A percentile compares a stretch with the other conserved stretches of the same genome.
Evolutionary conservation across 2,329 filamentous ascomycete genomes (phyloP).

Genomic region (Monosporascus cannonballus): DNA sequence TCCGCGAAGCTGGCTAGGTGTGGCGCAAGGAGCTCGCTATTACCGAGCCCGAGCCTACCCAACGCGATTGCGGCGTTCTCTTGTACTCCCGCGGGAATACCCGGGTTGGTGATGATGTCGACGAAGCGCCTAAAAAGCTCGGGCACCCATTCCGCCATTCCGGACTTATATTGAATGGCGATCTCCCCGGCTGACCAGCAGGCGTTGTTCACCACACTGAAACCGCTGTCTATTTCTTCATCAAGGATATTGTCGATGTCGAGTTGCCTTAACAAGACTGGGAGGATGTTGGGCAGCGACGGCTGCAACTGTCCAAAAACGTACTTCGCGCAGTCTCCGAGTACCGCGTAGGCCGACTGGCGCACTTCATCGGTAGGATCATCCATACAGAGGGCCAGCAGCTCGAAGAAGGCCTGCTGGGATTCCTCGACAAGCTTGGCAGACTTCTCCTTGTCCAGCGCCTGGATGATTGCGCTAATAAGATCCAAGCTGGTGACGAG

Average conservation of each 20-base stretch:
- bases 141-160: constrained; percentile 71
- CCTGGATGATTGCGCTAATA: constrained; percentile 87
- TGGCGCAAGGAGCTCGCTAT: constrained; percentile 68
- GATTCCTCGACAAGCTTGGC: constrained; percentile 69
- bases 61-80: constrained; percentile 95
- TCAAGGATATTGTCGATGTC: constrained; percentile 72
- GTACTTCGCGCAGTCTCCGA: constrained; percentile 92
- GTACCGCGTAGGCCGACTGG: constrained; percentile 89
- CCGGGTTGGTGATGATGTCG: constrained; percentile 76
- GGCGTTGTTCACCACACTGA: constrained; percentile 94
- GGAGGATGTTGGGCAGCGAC: constrained; percentile 67
- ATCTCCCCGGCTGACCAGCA: constrained; percentile 97
- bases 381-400: constrained; percentile 87
- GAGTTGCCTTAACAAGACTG: constrained; percentile 79
- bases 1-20: constrained; percentile 75
- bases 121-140: constrained; percentile 71
- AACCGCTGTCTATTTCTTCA: constrained; percentile 76
- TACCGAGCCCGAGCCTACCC: constrained; percentile 77
- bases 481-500: constrained; percentile 91
- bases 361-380: constrained; percentile 87
- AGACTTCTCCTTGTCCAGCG: constrained; percentile 67
- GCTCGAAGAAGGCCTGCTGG: constrained; percentile 81
- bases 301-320: constrained; percentile 77
- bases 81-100: constrained; percentile 77
- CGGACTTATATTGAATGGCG: constrained; percentile 68